phyloP scores from a whole-genome alignment of 345 rosid species.

The Passiflora organensis region DNA sequence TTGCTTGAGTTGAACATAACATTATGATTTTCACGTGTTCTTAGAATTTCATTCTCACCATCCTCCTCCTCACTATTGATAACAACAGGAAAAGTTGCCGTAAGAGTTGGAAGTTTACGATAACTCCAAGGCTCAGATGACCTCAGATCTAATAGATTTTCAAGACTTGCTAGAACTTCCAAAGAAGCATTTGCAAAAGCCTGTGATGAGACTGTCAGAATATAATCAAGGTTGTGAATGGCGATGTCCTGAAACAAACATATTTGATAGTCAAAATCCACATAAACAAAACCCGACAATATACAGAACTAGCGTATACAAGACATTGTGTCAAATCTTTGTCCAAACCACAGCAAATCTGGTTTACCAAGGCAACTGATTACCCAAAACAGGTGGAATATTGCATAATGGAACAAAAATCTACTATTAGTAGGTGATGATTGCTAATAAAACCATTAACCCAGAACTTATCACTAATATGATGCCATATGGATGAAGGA shows the following conservation, averaged over 20 bases:
- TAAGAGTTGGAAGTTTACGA: slow-evolving; percentile 78
- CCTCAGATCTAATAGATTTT: slow-evolving; percentile 66
- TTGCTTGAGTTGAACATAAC: slow-evolving; percentile 17
- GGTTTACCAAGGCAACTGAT: no score
- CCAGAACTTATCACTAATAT: no score
- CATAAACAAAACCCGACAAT: no score
- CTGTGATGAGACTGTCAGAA: slow-evolving; percentile 59
- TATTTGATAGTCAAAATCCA: neutral
- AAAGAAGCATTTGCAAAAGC: slow-evolving; percentile 62
- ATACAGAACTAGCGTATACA: no score
- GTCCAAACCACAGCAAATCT: no score
- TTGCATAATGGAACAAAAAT: no score
- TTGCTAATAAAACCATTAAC: no score
- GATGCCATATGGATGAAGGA: no score
- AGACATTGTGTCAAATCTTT: no score
- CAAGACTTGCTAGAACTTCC: slow-evolving; percentile 74
- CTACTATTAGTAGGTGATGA: no score
- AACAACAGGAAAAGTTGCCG: slow-evolving; percentile 74
- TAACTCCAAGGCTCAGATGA: slow-evolving; percentile 90
- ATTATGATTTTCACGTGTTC: slow-evolving; percentile 52
- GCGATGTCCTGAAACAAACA: slow-evolving; percentile 63
- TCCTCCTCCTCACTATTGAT: slow-evolving; percentile 82
- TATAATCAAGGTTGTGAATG: slow-evolving; percentile 80
- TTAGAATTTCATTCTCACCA: slow-evolving; percentile 48
- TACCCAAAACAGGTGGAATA: no score